Base-by-base conservation (phyloP, 495 filamentous ascomycete genomes). In the Lasiosphaeria ovina region DNA sequence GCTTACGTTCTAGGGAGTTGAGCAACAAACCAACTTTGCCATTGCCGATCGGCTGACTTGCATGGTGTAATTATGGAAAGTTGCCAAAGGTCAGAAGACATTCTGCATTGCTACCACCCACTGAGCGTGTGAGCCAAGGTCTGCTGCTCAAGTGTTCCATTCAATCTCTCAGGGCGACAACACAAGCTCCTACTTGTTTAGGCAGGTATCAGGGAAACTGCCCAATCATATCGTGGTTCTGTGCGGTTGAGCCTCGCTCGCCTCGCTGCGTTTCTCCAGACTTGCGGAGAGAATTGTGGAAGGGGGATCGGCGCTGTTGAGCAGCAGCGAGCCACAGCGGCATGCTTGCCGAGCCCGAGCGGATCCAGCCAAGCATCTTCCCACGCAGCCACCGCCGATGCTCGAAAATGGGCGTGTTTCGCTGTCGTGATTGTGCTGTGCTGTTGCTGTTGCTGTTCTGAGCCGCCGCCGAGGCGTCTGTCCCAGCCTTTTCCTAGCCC, bases 121-220 rank as follows among this genome's bases (percentile, higher is more conserved):
- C 3, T 12, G 38, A 42, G 8, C 8, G 38, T 42, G 31, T 51
- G 49, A 11, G 31, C 49, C 9, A 5, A 51, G 56, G 34, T 58
- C 32, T 36, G 44, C 32, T 50, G 45, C 24, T 40, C 56, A 51
- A 58, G 33, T 38, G 34, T 35, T 8, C 44, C 12, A 35, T 14
- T 4, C 35, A 56, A 17, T 31, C 1, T 24, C 17, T 49, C 54
- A 40, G 12, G 42, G 40, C 9, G 1, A 8, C 16, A 38, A 59
- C 56, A 52, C 40, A 11, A 54, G 34, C 55, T 38, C 66, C 62
- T 67, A 44, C 68, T 61, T 47, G 35, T 63, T 70, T 64, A 57
- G 68, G 68, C 65, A 70, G 65, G 68, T 70, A 49, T 62, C 60
- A 56, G 55, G 62, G 54, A 31, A 14, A 16, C 31, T 17, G 47